Evolutionary conservation across 176 grass and related monocot genomes (phyloP), one percentile per base, ranked within the genome.

Genomic region (Juncus effusus): DNA sequence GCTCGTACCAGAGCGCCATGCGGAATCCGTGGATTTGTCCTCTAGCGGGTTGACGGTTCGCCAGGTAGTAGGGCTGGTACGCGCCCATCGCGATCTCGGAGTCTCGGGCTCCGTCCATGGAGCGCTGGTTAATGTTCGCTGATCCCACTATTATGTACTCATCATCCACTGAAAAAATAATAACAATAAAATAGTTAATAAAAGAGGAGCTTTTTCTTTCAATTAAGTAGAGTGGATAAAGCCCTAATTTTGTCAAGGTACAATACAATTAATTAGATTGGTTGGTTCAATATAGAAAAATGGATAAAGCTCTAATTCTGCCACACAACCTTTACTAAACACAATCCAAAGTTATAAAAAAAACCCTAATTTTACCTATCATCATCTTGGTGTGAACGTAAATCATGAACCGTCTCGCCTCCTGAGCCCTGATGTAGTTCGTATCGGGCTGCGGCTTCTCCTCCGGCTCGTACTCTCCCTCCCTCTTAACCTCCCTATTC

Each of bases 311-410:
- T 28, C 19, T 28, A 28, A 28, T 28, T 28, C 19, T 28, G 19
- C 19, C 19, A 28, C 19, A 28, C 1, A 28, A 28, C 19, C 19
- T 28, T 28, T 28, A 28, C 19, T 28, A 28, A 28, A 28, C 19
- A 28, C 19, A 28, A 28, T 28, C 19, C 19, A 28, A 28, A 28
- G 19, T 28, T 28, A 28, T 1, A 28, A 28, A 28, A 28, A 1
- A 8, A 42, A 7, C 39, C 0, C 19, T n/a, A 59, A 19, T 36
- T 70, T 51, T 85, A 96, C 87, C 92, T 62, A 96, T 91, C 92
- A 96, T 96, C 92, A 96, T 96, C 67, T 96, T 96, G 61, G 84
- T 77, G 58, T 96, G 92, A 68, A 96, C 92, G 51, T 96, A 96
- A 47, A 96, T 96, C 92, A 91, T 96, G 79, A 96, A 96, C 4